Conservation (phyloP, 73 alveolate species). For the Symbiodinium pilosum region DNA sequence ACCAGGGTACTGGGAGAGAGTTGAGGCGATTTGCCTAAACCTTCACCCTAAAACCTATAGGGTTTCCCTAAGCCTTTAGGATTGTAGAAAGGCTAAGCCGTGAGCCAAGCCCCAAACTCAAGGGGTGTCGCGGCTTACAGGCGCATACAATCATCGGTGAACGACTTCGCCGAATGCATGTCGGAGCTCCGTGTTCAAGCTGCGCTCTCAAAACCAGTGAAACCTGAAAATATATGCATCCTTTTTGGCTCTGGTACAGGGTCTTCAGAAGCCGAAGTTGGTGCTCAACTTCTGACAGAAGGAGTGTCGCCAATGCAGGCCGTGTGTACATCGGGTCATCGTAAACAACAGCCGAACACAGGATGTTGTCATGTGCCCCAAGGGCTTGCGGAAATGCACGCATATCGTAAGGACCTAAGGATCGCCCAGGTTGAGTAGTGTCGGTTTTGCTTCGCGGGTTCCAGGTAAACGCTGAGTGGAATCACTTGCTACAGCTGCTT, state of each 20-base stretch:
- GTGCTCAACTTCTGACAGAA: not conserved
- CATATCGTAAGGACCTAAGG: not conserved
- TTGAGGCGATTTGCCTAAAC: too few species aligned
- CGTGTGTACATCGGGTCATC: not conserved
- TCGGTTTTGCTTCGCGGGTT: not conserved
- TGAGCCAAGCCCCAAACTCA: not conserved
- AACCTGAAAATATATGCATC: not conserved
- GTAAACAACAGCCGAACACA: not conserved
- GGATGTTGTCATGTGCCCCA: not conserved
- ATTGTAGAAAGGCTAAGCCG: not conserved
- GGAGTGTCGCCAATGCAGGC: not conserved
- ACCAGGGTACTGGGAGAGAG: too few species aligned
- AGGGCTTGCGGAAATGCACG: not conserved
- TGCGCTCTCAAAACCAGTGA: not conserved
- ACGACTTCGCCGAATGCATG: not conserved
- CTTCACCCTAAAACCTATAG: too few species aligned
- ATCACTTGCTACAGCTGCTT: not conserved
- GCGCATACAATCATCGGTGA: not conserved
- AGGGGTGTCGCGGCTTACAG: not conserved
- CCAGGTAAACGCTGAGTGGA: not conserved
- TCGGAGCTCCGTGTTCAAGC: not conserved
- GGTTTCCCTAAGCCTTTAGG: not conserved
- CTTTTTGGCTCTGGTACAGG: not conserved
- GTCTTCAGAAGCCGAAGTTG: not conserved
- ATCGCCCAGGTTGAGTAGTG: not conserved